Percentiles rank a stretch among this genome's conserved stretches.
Conservation (phyloP, 768 basidiomycete genomes). For the Calocera viscosa region DNA sequence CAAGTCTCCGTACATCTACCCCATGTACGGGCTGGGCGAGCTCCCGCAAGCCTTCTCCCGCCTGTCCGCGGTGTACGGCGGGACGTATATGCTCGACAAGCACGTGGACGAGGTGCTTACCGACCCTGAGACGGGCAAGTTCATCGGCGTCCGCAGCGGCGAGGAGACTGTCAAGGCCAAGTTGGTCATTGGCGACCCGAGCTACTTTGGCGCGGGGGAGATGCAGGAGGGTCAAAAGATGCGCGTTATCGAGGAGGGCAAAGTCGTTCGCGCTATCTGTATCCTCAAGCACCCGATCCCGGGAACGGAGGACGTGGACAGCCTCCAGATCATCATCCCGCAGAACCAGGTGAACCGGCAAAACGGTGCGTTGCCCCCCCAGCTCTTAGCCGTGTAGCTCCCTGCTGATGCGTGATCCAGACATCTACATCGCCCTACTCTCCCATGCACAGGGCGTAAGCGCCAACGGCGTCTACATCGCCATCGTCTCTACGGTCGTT, state of each 20-base stretch:
- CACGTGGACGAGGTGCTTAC: slow-evolving; percentile 80
- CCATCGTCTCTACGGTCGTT: slow-evolving; percentile 96
- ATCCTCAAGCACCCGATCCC: slow-evolving; percentile 97
- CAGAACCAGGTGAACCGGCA: slow-evolving; percentile 91
- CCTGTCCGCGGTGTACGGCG: slow-evolving; percentile 95
- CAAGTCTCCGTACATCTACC: slow-evolving; percentile 99
- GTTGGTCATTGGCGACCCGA: slow-evolving; percentile 94
- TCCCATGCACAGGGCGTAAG: slow-evolving; percentile 96
- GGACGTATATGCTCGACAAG: slow-evolving; percentile 99
- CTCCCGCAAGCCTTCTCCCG: slow-evolving; percentile 98
- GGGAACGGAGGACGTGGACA: slow-evolving; percentile 89
- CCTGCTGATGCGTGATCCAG: slow-evolving; percentile 31
- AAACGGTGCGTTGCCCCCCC: slow-evolving; percentile 51
- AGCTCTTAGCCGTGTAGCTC: slow-evolving; percentile 1
- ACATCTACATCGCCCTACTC: slow-evolving; percentile 97
- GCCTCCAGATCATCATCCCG: slow-evolving; percentile 93
- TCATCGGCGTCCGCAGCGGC: slow-evolving; percentile 81
- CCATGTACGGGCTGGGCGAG: slow-evolving; percentile 95
- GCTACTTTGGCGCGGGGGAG: slow-evolving; percentile 79
- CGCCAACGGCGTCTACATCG: slow-evolving; percentile 87
- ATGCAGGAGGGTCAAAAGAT: slow-evolving; percentile 49
- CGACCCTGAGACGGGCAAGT: slow-evolving; percentile 63
- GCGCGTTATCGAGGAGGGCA: slow-evolving; percentile 81
- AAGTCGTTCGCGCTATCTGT: slow-evolving; percentile 94
- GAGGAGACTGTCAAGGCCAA: slow-evolving; percentile 92